Base-by-base conservation (phyloP, 176 grass and related monocot genomes). In the Eremochloa ophiuroides region DNA sequence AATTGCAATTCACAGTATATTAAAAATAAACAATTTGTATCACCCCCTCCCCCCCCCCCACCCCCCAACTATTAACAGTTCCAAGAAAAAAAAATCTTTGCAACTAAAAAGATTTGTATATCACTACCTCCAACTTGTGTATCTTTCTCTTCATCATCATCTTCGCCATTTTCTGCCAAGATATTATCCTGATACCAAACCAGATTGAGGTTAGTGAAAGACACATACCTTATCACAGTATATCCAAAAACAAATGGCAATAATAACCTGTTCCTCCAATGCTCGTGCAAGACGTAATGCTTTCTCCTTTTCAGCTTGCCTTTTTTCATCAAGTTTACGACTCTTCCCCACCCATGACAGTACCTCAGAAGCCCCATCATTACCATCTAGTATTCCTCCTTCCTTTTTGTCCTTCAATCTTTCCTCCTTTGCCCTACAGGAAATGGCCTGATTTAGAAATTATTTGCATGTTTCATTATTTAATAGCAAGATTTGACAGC, bases 281-380 rank as follows among this genome's bases (percentile, higher is more conserved):
- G 82, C 84, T 88, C 84, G 87, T 83, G 93, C 88, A 74, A 77
- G 91, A 67, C 69, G 84, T 79, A 95, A 81, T 56, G 96, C 87
- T 88, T 97, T 93, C 81, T 93, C 96, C 50, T 72, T 87, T 84
- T 99, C 96, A 46, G 63, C 84, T 81, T 86, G 65, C 42, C 83
- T 86, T 84, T 91, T 91, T 69, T 93, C 96, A 26, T 95, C 87
- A 68, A 99, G 72, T 80, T 88, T 91, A 48, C 93, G 89, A 83
- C 86, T 93, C 81, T 91, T 95, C 31, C 82, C 87, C 46, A 99
- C 93, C 93, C 93, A 99, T 38, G 96, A 83, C 80, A 93, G 74
- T 77, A 99, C 80, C 78, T 95, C 93, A 68, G 76, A 91, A 89
- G 75, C 79, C 67, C 73, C 72, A 38, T 93, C 80, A 4, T 87